These are phyloP conservation scores for Pisolithus orientalis DNA, from an alignment of 768 basidiomycete genomes.

Conservation along the genomic window DNA sequence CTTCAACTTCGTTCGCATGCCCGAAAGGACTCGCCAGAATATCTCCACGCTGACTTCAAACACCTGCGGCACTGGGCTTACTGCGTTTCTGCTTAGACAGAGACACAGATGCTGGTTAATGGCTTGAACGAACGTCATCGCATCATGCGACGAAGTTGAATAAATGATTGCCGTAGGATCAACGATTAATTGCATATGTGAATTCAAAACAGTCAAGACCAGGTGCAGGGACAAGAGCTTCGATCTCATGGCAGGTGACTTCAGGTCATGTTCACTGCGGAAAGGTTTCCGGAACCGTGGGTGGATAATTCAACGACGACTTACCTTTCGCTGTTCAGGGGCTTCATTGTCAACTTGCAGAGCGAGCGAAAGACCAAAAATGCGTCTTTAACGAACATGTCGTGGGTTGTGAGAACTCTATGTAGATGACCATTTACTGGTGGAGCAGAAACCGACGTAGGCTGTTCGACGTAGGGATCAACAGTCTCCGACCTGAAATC, in stretches of 20 bases:
- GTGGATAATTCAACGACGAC: slow-evolving; percentile 11
- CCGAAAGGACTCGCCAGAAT: slow-evolving; percentile 93
- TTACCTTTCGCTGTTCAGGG: slow-evolving; percentile 87
- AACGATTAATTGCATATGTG: slow-evolving; percentile 85
- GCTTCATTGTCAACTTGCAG: slow-evolving; percentile 98
- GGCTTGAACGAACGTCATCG: slow-evolving; percentile 86
- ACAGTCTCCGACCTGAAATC: slow-evolving; percentile 1
- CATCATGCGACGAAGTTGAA: slow-evolving; percentile 83
- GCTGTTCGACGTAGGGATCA: slow-evolving; percentile 23
- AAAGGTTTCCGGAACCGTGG: slow-evolving; percentile 10
- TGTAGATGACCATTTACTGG: slow-evolving; percentile 15
- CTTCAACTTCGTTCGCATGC: slow-evolving; percentile 94
- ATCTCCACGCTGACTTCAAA: slow-evolving; percentile 98
- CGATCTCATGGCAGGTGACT: slow-evolving; percentile 95
- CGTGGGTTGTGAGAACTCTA: slow-evolving; percentile 63
- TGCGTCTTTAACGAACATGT: slow-evolving; percentile 94
- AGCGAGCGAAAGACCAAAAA: slow-evolving; percentile 96
- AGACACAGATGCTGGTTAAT: slow-evolving; percentile 95
- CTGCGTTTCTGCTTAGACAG: slow-evolving; percentile 88
- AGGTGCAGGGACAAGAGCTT: slow-evolving; percentile 93
- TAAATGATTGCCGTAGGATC: slow-evolving; percentile 88
- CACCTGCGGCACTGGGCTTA: slow-evolving; percentile 91
- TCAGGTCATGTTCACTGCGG: slow-evolving; percentile 85
- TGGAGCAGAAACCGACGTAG: slow-evolving; percentile 10
- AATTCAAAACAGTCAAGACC: slow-evolving; percentile 85